Evolutionary conservation across 371 early-diverging fungal genomes (phyloP), one percentile per base, ranked within the genome.

Genomic region (Mortierella polycephala): DNA sequence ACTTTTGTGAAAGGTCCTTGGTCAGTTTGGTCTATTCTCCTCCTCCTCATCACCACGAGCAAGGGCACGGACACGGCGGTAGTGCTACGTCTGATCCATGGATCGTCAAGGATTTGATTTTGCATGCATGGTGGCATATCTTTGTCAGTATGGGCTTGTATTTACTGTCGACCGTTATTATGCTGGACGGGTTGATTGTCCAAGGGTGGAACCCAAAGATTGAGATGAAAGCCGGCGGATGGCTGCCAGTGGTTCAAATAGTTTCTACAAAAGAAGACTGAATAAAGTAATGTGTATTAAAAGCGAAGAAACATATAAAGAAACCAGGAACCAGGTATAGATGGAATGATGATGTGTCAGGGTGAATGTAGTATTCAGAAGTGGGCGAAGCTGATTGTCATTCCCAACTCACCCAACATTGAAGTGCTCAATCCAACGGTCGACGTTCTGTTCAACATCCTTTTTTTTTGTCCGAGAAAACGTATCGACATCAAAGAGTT

Each of bases 111-210:
- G 66, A 75, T 44, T 37, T 76, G 7, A 71, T 71, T 37, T 44
- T 75, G 1, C 75, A 71, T 57, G 71, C 76, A 0, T 70, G 76
- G 67, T 76, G 71, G 76, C 76, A 76, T 39, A 53, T 63, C 8
- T 56, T 76, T 13, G 71, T 70, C 16, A 67, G 76, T 18, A 47
- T 70, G 41, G 71, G 76, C 1, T 53, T 67, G 30, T 76, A 66
- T 37, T 50, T 76, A 12, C 62, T 75, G 30, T 75, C 75, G 23
- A 75, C 75, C 0, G 75, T 75, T 13, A 75, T 75, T 23, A 64
- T 75, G 75, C 30, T 75, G 50, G 75, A 75, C 13, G 75, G 69
- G 11, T 21, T 75, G 41, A 75, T 75, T 45, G 69, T 69, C 4
- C 75, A 69, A 52, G 75, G 69, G 2, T 75, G 75, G 75, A 60